Evolutionary conservation across 2,329 filamentous ascomycete species (phyloP), one percentile per base, ranked within the genome.

Genomic region (Metarhizium album): DNA sequence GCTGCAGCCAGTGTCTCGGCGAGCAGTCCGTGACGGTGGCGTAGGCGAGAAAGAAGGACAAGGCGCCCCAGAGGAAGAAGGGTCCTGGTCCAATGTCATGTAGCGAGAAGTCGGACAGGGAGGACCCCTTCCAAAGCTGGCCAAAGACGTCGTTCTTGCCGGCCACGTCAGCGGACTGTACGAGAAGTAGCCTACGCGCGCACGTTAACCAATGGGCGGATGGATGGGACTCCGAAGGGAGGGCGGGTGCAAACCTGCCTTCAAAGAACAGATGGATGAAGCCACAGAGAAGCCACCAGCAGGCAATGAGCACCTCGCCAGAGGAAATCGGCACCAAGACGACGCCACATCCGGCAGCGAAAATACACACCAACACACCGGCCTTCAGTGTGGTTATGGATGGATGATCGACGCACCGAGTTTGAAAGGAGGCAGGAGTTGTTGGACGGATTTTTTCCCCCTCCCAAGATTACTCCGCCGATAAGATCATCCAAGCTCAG

Each of bases 261-360:
- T 75, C 71, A 38, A 74, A 67, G 55, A 70, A 65, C 22, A 70
- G 48, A 54, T 72, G 70, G 53, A 72, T 73, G 54, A 57, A 76
- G 64, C 70, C 78, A 75, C 84, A 87, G 14, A 91, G 72, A 22
- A 84, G 75, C 64, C 90, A 90, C 87, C 87, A 91, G 67, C 88
- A 67, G 22, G 84, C 78, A 4, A 77, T 78, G 13, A 75, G 58
- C 45, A 80, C 72, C 56, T 89, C 85, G 24, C 63, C 64, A 7
- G 59, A 65, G 33, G 71, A 69, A 48, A 88, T 47, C 14, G 72
- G 60, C 23, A 72, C 66, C 53, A 90, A 76, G 53, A 89, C 75
- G 37, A 66, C 67, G 0, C 70, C 65, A 59, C 78, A 81, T 22
- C 76, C 76, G 4, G 70, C 68, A 11, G 74, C 72, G 59, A 90